phyloP scores from a whole-genome alignment of 116 monocot species.

The Phalaenopsis hybrid region DNA sequence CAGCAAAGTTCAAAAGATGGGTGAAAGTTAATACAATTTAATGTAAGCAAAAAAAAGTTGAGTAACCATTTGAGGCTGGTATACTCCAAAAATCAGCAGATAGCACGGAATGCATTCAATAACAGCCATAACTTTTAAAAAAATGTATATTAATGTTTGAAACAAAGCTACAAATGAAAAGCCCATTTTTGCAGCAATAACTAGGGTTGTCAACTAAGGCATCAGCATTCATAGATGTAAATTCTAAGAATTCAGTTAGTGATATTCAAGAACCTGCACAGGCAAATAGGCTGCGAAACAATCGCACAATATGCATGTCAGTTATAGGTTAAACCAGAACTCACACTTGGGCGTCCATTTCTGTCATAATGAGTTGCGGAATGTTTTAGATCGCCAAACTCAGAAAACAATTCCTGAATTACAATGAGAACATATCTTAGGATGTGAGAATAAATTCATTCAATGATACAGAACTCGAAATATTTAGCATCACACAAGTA shows the following conservation, averaged over 20 bases:
- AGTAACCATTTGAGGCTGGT: not conserved
- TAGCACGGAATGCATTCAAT: not conserved
- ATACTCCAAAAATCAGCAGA: not conserved
- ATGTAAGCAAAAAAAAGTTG: not conserved
- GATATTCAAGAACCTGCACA: not conserved
- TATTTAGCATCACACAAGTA: slow-evolving; percentile 1
- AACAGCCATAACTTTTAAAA: not conserved
- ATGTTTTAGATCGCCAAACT: slow-evolving; percentile 68
- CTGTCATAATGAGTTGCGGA: slow-evolving; percentile 80
- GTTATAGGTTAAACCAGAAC: slow-evolving; percentile 16
- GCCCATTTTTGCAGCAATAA: not conserved
- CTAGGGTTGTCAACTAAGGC: not conserved
- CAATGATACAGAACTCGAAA: slow-evolving; percentile 6
- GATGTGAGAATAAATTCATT: not conserved
- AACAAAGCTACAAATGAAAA: not conserved
- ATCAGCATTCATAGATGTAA: not conserved
- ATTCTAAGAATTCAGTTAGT: not conserved
- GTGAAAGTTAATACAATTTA: not conserved
- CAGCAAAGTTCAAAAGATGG: not conserved
- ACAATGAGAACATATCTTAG: slow-evolving; percentile 17
- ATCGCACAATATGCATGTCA: not conserved
- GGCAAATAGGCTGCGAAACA: not conserved
- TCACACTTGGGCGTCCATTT: slow-evolving; percentile 73
- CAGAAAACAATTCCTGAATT: slow-evolving; percentile 84
- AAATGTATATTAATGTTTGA: not conserved